Evolutionary conservation across 495 filamentous ascomycete genomes (phyloP).

Genomic region (Pyronema omphalodes): DNA sequence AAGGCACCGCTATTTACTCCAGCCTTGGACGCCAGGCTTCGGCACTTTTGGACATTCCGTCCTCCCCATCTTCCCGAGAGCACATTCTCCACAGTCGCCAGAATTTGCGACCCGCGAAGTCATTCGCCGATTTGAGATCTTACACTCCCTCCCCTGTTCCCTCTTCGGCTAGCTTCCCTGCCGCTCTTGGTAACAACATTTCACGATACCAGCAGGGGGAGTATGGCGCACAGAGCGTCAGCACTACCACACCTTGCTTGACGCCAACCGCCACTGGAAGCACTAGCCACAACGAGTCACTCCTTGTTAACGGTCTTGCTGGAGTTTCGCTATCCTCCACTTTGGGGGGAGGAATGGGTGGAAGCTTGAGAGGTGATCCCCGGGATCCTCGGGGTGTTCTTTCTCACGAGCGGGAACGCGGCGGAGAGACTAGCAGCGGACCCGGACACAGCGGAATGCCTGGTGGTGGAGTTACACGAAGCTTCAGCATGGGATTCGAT

Average conservation of each 20-base stretch:
- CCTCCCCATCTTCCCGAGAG: slow-evolving; percentile 51
- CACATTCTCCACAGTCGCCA: slow-evolving; percentile 36
- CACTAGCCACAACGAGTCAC: slow-evolving; percentile 43
- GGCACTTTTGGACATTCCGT: slow-evolving; percentile 63
- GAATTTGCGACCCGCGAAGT: slow-evolving; percentile 88
- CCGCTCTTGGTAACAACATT: slow-evolving; percentile 43
- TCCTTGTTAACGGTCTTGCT: slow-evolving; percentile 49
- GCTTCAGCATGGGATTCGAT: slow-evolving; percentile 14
- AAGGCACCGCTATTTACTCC: slow-evolving; percentile 47
- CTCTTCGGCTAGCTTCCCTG: slow-evolving; percentile 75
- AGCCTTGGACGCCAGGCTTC: slow-evolving; percentile 57
- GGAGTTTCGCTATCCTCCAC: slow-evolving; percentile 36
- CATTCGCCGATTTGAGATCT: slow-evolving; percentile 84
- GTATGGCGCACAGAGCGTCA: slow-evolving; percentile 38
- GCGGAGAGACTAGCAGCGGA: slow-evolving; percentile 17
- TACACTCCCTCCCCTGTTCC: slow-evolving; percentile 87
- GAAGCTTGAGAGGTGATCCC: slow-evolving; percentile 35
- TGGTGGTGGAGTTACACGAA: slow-evolving; percentile 3
- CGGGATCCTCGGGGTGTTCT: slow-evolving; percentile 22
- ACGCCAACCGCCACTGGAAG: slow-evolving; percentile 57
- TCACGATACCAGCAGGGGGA: slow-evolving; percentile 41
- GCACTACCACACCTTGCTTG: slow-evolving; percentile 54
- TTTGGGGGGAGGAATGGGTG: slow-evolving; percentile 29
- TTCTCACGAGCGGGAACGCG: slow-evolving; percentile 19
- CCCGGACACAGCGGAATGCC: slow-evolving; percentile 10